Conservation (phyloP, 257 asterid genomes). For the Orobanche coerulescens region DNA sequence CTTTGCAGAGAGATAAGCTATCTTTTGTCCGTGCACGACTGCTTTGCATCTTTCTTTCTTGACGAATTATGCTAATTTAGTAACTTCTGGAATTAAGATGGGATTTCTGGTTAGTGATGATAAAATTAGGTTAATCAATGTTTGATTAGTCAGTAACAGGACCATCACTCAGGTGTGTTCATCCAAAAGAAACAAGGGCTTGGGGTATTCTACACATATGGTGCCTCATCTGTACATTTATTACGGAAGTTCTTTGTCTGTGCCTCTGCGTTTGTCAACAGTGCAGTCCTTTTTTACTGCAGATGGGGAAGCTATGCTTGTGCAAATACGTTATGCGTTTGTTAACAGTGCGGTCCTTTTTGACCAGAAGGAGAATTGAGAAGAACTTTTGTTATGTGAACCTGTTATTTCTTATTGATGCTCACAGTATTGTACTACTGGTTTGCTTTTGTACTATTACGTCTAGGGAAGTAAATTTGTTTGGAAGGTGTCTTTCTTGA, state of each 20-base stretch:
- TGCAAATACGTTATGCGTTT: slow-evolving; percentile 68
- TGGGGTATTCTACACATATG: not conserved
- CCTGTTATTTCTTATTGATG: too few species aligned
- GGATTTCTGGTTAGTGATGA: not conserved
- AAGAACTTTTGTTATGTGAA: too few species aligned
- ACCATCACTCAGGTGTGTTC: not conserved
- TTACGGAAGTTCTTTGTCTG: slow-evolving; percentile 10
- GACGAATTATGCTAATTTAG: not conserved
- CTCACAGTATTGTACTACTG: too few species aligned
- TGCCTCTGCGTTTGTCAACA: slow-evolving; percentile 21
- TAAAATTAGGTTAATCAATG: slow-evolving; percentile 8
- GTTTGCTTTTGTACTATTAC: too few species aligned
- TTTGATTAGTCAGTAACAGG: not conserved
- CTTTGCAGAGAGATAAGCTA: not conserved
- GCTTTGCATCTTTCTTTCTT: not conserved
- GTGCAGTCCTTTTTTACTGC: slow-evolving; percentile 26
- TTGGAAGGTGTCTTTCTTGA: too few species aligned
- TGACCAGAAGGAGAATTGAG: too few species aligned
- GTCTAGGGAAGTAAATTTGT: too few species aligned
- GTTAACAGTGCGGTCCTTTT: too few species aligned
- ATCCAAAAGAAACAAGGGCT: slow-evolving; percentile 10
- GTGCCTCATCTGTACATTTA: slow-evolving; percentile 6
- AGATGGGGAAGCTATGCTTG: slow-evolving; percentile 87
- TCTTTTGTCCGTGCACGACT: not conserved
- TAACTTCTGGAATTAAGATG: slow-evolving; percentile 5